phyloP scores from a whole-genome alignment of 148 eudicot species.

The Spergularia bocconei region DNA sequence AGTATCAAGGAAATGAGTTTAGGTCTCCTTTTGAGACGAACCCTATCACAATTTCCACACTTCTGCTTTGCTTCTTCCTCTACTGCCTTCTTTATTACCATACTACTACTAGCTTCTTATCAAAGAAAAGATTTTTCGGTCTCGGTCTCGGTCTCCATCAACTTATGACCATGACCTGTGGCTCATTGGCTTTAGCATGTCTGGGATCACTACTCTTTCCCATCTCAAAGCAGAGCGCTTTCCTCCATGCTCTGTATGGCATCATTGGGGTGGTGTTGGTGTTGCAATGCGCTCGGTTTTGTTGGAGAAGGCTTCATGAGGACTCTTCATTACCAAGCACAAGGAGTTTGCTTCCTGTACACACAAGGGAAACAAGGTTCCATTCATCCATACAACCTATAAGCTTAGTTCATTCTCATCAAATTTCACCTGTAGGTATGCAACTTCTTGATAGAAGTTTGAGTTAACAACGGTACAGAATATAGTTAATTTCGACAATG shows the following conservation, averaged over 20 bases:
- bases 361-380: not conserved
- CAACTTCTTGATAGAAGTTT: too few relatives aligned
- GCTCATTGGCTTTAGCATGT: slow-evolving; percentile 8
- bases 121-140: not conserved
- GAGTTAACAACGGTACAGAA: too few relatives aligned
- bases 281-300: not conserved
- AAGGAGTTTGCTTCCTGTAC: slow-evolving; percentile 7
- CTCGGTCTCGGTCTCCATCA: not conserved
- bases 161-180: not conserved
- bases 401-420: too few relatives aligned
- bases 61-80: slow-evolving; percentile 13
- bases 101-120: not conserved
- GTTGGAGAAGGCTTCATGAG: not conserved
- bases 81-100: slow-evolving; percentile 7
- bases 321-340: not conserved
- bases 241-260: not conserved
- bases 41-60: not conserved
- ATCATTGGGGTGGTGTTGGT: not conserved
- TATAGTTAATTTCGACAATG: too few relatives aligned
- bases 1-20: not conserved
- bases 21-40: slow-evolving; percentile 9
- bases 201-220: not conserved
- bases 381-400: not conserved
- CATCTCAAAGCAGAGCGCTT: not conserved
- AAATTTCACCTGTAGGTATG: too few relatives aligned